A percentile compares a stretch with the other conserved stretches of the same genome.
Conservation (phyloP, 306 rosid genomes). For the Begonia peltatifolia region DNA sequence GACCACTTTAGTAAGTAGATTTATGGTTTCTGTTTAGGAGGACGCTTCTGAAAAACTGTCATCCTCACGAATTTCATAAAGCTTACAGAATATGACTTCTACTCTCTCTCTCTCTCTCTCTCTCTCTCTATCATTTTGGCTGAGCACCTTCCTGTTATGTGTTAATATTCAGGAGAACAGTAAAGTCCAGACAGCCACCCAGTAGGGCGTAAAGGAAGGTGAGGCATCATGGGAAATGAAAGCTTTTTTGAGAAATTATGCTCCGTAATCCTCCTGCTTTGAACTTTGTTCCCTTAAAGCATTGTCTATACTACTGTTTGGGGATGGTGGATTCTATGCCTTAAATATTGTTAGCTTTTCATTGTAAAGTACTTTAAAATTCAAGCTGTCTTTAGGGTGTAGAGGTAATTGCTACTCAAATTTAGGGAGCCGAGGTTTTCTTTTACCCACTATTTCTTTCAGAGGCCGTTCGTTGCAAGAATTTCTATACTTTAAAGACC, state of each 20-base stretch:
- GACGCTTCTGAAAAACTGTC: neutral
- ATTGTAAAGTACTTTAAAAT: constrained; percentile 12
- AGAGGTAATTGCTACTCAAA: constrained; percentile 8
- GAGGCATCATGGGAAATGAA: no score
- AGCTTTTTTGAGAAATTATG: no score
- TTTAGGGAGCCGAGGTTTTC: neutral
- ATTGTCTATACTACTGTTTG: constrained; percentile 7
- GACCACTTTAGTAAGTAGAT: constrained; percentile 45
- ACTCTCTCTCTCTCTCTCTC: no score
- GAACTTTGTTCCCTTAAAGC: constrained; percentile 9
- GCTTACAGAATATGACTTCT: neutral
- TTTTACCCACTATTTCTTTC: no score
- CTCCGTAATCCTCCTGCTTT: constrained; percentile 14
- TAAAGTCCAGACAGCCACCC: constrained; percentile 64
- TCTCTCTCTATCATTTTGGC: no score
- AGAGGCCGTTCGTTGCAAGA: no score
- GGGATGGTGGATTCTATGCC: constrained; percentile 11
- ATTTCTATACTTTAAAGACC: no score
- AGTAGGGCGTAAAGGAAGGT: constrained; percentile 22
- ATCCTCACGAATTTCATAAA: no score
- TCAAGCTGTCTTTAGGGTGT: constrained; percentile 2
- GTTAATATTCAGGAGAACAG: constrained; percentile 53
- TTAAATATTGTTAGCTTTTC: constrained; percentile 12
- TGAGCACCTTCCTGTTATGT: neutral
- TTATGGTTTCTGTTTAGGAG: neutral